Conservation (phyloP, 768 basidiomycete species). For the Megacollybia marginata region DNA sequence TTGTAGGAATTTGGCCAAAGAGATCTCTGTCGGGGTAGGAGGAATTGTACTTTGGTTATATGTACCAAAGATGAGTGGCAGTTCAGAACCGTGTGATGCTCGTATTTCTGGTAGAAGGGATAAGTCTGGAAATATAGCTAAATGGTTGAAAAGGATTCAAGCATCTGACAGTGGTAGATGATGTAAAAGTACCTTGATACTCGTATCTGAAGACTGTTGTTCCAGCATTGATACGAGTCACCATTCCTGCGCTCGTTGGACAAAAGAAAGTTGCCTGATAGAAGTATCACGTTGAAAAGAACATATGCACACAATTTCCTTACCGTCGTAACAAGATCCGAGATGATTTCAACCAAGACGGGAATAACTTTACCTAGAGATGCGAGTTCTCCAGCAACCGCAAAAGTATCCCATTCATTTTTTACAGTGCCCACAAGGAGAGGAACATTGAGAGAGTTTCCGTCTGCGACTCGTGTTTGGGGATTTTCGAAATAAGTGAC, state of each 20-base stretch:
- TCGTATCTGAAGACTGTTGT: slow-evolving; percentile 22
- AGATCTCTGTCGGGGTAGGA: slow-evolving; percentile 13
- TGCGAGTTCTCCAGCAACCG: slow-evolving; percentile 19
- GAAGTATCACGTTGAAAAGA: too few relatives aligned
- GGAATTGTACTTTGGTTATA: slow-evolving; percentile 10
- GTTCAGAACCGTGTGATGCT: slow-evolving; percentile 30
- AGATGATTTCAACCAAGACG: slow-evolving; percentile 19
- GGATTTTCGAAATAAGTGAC: slow-evolving; percentile 28
- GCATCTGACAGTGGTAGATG: background rate
- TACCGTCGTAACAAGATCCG: slow-evolving; percentile 12
- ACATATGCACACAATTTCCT: too few relatives aligned
- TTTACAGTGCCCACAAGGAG: slow-evolving; percentile 22
- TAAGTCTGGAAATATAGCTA: slow-evolving; percentile 30
- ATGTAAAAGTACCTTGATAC: slow-evolving; percentile 15
- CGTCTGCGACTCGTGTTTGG: slow-evolving; percentile 13
- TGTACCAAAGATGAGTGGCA: slow-evolving; percentile 26
- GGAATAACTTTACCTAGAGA: slow-evolving; percentile 19
- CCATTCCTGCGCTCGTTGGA: slow-evolving; percentile 18
- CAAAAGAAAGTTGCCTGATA: slow-evolving; percentile 23
- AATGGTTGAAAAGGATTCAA: background rate
- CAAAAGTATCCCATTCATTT: slow-evolving; percentile 29
- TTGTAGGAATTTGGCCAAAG: slow-evolving; percentile 27
- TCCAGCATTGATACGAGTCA: slow-evolving; percentile 19
- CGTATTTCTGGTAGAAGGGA: slow-evolving; percentile 25
- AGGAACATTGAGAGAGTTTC: slow-evolving; percentile 23